phyloP scores from a whole-genome alignment of 2,329 filamentous ascomycete genomes.

The Xylariaceae sp. region DNA sequence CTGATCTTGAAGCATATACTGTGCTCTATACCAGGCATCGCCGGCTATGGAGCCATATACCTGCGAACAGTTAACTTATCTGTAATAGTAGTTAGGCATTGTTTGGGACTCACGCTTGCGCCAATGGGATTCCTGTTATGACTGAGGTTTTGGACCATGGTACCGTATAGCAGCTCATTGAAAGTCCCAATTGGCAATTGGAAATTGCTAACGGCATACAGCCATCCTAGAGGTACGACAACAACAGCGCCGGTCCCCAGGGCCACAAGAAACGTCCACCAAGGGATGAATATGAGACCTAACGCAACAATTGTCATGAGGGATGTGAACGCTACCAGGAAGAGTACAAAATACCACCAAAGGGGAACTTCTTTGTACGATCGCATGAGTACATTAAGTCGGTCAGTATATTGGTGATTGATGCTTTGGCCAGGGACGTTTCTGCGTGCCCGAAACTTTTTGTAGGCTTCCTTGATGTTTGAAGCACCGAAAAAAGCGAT shows the following conservation, averaged over 20 bases:
- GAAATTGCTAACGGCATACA: slow-evolving; percentile 57
- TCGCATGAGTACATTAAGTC: slow-evolving; percentile 55
- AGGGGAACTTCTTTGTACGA: slow-evolving; percentile 55
- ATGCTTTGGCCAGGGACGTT: slow-evolving; percentile 35
- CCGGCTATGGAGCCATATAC: slow-evolving; percentile 57
- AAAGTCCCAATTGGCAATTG: slow-evolving; percentile 52
- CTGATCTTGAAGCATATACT: slow-evolving; percentile 57
- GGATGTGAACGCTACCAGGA: slow-evolving; percentile 43
- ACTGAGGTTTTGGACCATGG: slow-evolving; percentile 51
- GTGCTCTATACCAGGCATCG: slow-evolving; percentile 57
- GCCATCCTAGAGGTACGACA: slow-evolving; percentile 54
- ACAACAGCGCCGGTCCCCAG: slow-evolving; percentile 51
- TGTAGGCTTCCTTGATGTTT: slow-evolving; percentile 43
- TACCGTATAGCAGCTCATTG: slow-evolving; percentile 57
- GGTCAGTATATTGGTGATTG: slow-evolving; percentile 54
- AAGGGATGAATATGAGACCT: slow-evolving; percentile 53
- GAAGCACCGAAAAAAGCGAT: slow-evolving; percentile 52
- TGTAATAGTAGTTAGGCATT: not conserved
- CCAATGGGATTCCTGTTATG: slow-evolving; percentile 54
- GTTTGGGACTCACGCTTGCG: slow-evolving; percentile 38
- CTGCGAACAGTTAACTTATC: slow-evolving; percentile 5
- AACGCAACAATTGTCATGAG: slow-evolving; percentile 49
- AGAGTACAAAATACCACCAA: slow-evolving; percentile 55
- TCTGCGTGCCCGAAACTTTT: slow-evolving; percentile 40
- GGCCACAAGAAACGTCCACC: slow-evolving; percentile 57